Conservation (phyloP, 352 stramenopile genomes). For the Phytophthora boehmeriae region DNA sequence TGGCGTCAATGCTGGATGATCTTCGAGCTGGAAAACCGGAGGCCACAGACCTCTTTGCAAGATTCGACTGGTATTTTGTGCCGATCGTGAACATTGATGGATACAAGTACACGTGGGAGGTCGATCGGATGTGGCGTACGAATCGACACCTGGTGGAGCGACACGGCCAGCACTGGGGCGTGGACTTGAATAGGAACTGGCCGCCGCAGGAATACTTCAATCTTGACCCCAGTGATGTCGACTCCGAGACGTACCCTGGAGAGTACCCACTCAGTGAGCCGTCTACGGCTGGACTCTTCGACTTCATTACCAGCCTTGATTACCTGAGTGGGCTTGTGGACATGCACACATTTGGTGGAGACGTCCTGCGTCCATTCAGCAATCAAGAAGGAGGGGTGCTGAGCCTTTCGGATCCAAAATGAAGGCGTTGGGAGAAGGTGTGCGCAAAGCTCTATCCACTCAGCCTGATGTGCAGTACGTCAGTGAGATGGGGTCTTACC, state of each 20-base stretch:
- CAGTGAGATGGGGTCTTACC: slow-evolving; percentile 52
- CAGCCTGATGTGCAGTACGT: slow-evolving; percentile 45
- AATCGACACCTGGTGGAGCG: slow-evolving; percentile 48
- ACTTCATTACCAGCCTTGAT: slow-evolving; percentile 59
- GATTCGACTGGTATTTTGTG: slow-evolving; percentile 81
- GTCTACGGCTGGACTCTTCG: slow-evolving; percentile 47
- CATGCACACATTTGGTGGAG: slow-evolving; percentile 64
- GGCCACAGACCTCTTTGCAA: slow-evolving; percentile 33
- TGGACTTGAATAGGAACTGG: slow-evolving; percentile 84
- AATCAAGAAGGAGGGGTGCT: slow-evolving; percentile 39
- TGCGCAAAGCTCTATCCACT: slow-evolving; percentile 54
- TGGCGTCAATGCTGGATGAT: slow-evolving; percentile 48
- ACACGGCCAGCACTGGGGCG: slow-evolving; percentile 45
- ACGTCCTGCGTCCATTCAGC: slow-evolving; percentile 73
- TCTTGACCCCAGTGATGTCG: slow-evolving; percentile 37
- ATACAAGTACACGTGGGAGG: slow-evolving; percentile 75
- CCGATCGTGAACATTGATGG: slow-evolving; percentile 82
- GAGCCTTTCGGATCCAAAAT: slow-evolving; percentile 65
- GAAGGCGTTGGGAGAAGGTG: slow-evolving; percentile 45
- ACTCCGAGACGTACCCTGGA: slow-evolving; percentile 65
- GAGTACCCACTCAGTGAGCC: slow-evolving; percentile 63
- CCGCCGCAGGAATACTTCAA: slow-evolving; percentile 67
- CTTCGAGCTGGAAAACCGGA: slow-evolving; percentile 32
- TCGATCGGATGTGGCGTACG: slow-evolving; percentile 69
- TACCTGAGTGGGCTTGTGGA: slow-evolving; percentile 59